A percentile compares a stretch with the other conserved stretches of the same genome.
These are phyloP conservation scores for Cajanus cajan DNA, from an alignment of 306 rosid genomes.

Conservation along the genomic window DNA sequence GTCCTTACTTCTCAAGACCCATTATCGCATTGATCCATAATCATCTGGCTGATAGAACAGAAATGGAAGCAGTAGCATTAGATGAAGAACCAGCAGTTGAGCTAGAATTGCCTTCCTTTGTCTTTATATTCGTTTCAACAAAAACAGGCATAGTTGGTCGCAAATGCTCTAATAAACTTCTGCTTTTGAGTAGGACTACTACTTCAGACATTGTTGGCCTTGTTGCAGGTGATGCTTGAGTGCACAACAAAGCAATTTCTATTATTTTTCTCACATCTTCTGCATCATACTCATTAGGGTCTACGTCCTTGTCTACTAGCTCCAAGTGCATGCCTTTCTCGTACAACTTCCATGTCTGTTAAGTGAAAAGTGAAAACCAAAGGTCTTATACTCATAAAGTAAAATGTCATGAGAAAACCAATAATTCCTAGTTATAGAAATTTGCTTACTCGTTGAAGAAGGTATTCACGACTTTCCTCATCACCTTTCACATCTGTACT, in stretches of 20 bases:
- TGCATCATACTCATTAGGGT: slow-evolving; percentile 41
- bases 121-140: slow-evolving; percentile 40
- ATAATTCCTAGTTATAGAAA: background rate
- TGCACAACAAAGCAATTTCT: slow-evolving; percentile 58
- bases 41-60: slow-evolving; percentile 47
- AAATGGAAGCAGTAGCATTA: slow-evolving; percentile 57
- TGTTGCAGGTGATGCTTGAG: slow-evolving; percentile 50
- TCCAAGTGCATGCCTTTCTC: slow-evolving; percentile 44
- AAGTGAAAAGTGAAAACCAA: background rate
- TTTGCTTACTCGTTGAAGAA: slow-evolving; percentile 58
- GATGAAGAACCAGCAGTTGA: slow-evolving; percentile 48
- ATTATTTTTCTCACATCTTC: slow-evolving; percentile 51
- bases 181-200: slow-evolving; percentile 50
- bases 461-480: slow-evolving; percentile 39
- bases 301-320: slow-evolving; percentile 48
- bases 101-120: slow-evolving; percentile 38
- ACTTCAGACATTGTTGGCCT: slow-evolving; percentile 75
- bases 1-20: background rate
- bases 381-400: background rate
- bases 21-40: background rate
- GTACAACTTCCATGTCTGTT: slow-evolving; percentile 59
- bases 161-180: slow-evolving; percentile 20
- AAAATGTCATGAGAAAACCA: background rate
- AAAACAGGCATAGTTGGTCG: slow-evolving; percentile 54
- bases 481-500: slow-evolving; percentile 40